Base-by-base conservation (phyloP, 2,329 filamentous ascomycete genomes). In the Monosporascus sp. region DNA sequence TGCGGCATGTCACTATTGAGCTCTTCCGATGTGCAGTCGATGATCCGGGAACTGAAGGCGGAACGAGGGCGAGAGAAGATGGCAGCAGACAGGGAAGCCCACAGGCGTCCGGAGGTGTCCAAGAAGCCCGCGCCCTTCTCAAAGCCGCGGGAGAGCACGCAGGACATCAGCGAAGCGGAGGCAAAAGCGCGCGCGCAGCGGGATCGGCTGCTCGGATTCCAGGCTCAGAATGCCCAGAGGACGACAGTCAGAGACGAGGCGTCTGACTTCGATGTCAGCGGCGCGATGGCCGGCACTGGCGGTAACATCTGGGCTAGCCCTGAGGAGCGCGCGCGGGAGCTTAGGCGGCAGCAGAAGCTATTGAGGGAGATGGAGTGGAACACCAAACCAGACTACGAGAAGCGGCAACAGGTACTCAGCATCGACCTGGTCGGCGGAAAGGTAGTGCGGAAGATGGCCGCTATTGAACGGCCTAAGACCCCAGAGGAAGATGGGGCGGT, bases 191-290 rank as follows among this genome's bases (percentile, higher is more conserved):
- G 86, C 52, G 84, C 87, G 58, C 91, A 96, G 63, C 79, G 91
- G 17, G 91, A 96, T 67, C 89, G 82, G 63, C 78, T 97, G 1
- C 79, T 96, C 11, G 79, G 78, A 1, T 96, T 91, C 68, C 92
- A 97, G 68, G 85, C 89, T 1, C 86, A 96, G 63, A 96, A 96
- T 60, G 90, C 91, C 0, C 82, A 82, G 55, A 79, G 92, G 44
- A 97, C 92, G 1, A 89, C 86, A 17, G 87, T 97, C 17, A 83
- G 91, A 38, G 92, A 97, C 63, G 91, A 96, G 72, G 91, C 91
- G 0, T 74, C 81, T 1, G 81, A 85, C 53, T 84, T 84, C 60
- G 81, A 85, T 51, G 74, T 80, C 3, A 68, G 69, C 37, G 69
- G 68, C 1, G 77, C 74, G 14, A 67, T 78, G 61, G 67, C 67